Evolutionary conservation across 2,329 filamentous ascomycete genomes (phyloP).

Genomic region (Eutypella sp.): DNA sequence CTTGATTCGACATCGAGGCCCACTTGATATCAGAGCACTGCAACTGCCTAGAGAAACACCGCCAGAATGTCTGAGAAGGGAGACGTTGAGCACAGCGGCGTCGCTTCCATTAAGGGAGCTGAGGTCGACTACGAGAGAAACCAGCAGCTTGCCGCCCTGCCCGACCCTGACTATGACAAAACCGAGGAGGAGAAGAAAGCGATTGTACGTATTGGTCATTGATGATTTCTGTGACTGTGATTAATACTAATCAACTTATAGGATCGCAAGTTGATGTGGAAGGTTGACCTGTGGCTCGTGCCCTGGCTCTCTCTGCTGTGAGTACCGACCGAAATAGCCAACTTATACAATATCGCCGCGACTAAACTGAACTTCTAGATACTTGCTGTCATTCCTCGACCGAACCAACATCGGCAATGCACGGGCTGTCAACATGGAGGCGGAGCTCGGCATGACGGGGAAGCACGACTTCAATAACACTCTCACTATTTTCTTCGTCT

Average conservation of each 20-base stretch:
- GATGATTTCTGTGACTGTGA: not conserved
- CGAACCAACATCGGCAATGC: not conserved
- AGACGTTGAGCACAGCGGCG: not conserved
- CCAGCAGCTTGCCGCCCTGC: not conserved
- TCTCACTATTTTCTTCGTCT: conserved; percentile 81
- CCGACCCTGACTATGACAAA: not conserved
- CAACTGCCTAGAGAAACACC: not conserved
- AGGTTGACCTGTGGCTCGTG: not conserved
- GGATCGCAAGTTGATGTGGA: not conserved
- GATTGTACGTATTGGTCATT: not conserved
- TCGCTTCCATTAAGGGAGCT: not conserved
- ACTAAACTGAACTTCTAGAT: not conserved
- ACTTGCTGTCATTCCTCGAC: not conserved
- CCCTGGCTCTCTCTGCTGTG: conserved; percentile 1
- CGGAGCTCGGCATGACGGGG: not conserved
- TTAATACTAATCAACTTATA: not conserved
- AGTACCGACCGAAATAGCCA: not conserved
- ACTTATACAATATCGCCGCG: too few relatives aligned
- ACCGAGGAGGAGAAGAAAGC: not conserved
- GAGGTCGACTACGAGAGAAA: not conserved
- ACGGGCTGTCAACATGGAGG: not conserved
- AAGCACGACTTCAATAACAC: conserved; percentile 62
- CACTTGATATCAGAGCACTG: too few relatives aligned
- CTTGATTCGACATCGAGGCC: not conserved
- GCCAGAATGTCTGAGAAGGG: not conserved